Conservation (phyloP, 257 asterid species). For the Hygrophila difformis region DNA sequence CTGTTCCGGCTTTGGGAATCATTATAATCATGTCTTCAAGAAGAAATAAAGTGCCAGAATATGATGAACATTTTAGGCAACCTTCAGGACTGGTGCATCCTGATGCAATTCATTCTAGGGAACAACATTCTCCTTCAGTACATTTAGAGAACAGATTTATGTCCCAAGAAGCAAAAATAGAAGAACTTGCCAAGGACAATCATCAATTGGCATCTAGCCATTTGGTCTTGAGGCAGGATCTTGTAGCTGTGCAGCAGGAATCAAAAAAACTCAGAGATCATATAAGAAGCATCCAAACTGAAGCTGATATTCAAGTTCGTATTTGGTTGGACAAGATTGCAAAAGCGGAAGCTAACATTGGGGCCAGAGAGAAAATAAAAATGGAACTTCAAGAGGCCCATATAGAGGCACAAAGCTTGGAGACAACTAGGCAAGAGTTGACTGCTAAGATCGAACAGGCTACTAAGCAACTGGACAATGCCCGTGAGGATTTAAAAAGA, state of each 20-base stretch:
- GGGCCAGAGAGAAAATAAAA: constrained; percentile 36
- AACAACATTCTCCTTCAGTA: constrained; percentile 24
- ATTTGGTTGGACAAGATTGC: constrained; percentile 57
- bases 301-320: constrained; percentile 71
- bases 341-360: constrained; percentile 50
- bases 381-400: constrained; percentile 50
- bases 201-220: constrained; percentile 55
- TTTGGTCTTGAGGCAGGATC: constrained; percentile 51
- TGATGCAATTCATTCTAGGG: constrained; percentile 27
- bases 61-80: constrained; percentile 36
- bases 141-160: constrained; percentile 37
- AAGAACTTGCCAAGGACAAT: constrained; percentile 55
- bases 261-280: constrained; percentile 50
- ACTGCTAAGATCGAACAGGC: constrained; percentile 40
- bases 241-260: constrained; percentile 46
- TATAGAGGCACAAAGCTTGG: constrained; percentile 51
- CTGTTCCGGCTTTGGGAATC: constrained; percentile 14
- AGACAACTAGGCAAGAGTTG: constrained; percentile 43
- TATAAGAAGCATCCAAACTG: constrained; percentile 51
- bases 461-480: constrained; percentile 46
- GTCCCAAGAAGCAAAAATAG: constrained; percentile 49
- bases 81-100: constrained; percentile 28
- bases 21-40: constrained; percentile 47
- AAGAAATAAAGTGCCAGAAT: constrained; percentile 34
- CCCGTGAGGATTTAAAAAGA: constrained; percentile 37